These are phyloP conservation scores for Lichtheimia corymbifera DNA, from an alignment of 371 early-diverging fungal genomes.

Conservation along the genomic window DNA sequence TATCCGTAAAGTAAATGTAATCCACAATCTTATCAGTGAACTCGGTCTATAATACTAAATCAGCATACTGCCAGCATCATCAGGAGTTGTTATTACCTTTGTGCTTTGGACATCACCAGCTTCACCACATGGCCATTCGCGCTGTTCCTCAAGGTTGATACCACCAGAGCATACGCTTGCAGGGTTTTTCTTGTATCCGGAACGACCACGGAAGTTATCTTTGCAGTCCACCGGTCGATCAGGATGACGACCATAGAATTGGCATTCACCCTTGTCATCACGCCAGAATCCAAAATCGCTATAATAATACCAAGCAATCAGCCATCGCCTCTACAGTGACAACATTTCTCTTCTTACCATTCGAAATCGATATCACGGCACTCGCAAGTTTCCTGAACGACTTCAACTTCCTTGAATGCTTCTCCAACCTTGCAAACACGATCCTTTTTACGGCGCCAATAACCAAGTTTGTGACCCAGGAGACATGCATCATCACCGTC, in stretches of 20 bases:
- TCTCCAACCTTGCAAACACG: conserved; percentile 72
- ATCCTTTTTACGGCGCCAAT: conserved; percentile 81
- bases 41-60: conserved; percentile 20
- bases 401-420: conserved; percentile 61
- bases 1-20: conserved; percentile 68
- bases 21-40: conserved; percentile 56
- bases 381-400: conserved; percentile 52
- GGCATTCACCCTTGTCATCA: conserved; percentile 63
- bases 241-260: conserved; percentile 67
- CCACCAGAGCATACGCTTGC: conserved; percentile 70
- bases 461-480: conserved; percentile 50
- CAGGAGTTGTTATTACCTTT: conserved; percentile 6
- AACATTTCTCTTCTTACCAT: conserved; percentile 48
- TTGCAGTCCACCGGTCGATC: conserved; percentile 68
- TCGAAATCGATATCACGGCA: conserved; percentile 79
- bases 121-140: conserved; percentile 49
- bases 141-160: conserved; percentile 51
- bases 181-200: conserved; percentile 70
- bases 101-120: conserved; percentile 29
- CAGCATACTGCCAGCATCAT: neutral
- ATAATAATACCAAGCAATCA: neutral
- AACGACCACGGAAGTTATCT: conserved; percentile 58
- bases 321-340: neutral
- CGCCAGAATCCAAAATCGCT: conserved; percentile 80
- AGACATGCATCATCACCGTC: conserved; percentile 49